These are phyloP conservation scores for Fraxinus quadrangulata DNA, from an alignment of 257 asterid genomes.

Conservation along the genomic window DNA sequence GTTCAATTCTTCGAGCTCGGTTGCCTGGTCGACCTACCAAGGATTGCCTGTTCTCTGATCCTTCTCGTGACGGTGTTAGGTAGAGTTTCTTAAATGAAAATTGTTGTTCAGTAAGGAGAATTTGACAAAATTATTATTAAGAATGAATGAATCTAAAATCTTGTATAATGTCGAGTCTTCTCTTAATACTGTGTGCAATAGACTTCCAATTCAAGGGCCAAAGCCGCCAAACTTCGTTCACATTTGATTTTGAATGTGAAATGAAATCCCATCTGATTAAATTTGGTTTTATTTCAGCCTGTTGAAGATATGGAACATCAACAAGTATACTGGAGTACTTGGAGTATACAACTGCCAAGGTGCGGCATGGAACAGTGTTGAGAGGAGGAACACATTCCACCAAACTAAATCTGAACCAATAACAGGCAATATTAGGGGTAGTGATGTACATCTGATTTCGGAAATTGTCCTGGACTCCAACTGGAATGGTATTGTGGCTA, in stretches of 20 bases:
- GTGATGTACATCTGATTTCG: constrained; percentile 72
- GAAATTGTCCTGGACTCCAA: constrained; percentile 52
- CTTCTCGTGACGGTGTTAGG: constrained; percentile 53
- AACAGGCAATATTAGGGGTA: constrained; percentile 64
- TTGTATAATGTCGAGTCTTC: background rate
- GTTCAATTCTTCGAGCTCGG: constrained; percentile 50
- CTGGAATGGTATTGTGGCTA: constrained; percentile 69
- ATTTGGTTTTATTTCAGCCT: constrained; percentile 44
- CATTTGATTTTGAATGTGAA: no score
- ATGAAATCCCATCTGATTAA: constrained; percentile 18
- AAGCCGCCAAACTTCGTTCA: no score
- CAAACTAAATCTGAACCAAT: constrained; percentile 55
- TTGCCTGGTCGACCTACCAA: constrained; percentile 55
- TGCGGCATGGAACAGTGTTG: constrained; percentile 77
- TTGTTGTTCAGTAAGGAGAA: background rate
- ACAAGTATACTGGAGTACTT: constrained; percentile 74
- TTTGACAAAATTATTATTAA: background rate
- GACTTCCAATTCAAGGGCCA: no score
- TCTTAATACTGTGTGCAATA: no score
- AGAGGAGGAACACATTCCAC: constrained; percentile 78
- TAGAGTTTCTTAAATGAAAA: constrained; percentile 6
- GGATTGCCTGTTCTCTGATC: constrained; percentile 51
- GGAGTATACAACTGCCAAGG: constrained; percentile 94
- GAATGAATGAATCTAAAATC: background rate
- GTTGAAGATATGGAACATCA: constrained; percentile 90